phyloP scores from a whole-genome alignment of 1,284 basidiomycete genomes.

The Cutaneotrichosporon sp. region DNA sequence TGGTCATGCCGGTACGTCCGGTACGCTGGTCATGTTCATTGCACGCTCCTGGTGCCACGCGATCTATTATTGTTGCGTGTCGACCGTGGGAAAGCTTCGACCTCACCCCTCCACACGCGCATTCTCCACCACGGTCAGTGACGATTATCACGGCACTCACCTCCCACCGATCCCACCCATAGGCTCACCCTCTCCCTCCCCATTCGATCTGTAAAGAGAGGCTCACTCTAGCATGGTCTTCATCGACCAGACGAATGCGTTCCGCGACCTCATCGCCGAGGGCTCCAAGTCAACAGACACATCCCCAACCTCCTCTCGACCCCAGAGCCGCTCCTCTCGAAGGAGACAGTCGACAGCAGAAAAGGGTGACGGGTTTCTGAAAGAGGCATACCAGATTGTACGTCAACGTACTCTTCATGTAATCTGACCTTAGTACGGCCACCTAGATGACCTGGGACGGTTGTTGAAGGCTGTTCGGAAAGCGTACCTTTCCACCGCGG shows the following conservation, averaged over 20 bases:
- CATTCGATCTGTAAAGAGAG: too few relatives aligned
- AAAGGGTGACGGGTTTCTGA: conserved; percentile 40
- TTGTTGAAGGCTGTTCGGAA: conserved; percentile 41
- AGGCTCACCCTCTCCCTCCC: too few relatives aligned
- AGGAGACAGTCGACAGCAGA: not conserved
- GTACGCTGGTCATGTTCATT: too few relatives aligned
- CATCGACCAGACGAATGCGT: conserved; percentile 23
- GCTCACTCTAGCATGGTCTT: conserved; percentile 17
- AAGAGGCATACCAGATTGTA: conserved; percentile 47
- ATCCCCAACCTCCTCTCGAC: conserved; percentile 12
- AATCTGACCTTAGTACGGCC: conserved; percentile 30
- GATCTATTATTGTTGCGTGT: too few relatives aligned
- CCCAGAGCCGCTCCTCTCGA: conserved; percentile 11
- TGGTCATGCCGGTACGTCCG: too few relatives aligned
- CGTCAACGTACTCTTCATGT: conserved; percentile 6
- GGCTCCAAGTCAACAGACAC: conserved; percentile 7
- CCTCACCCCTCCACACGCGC: too few relatives aligned
- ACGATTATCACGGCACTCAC: too few relatives aligned
- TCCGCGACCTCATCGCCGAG: conserved; percentile 20
- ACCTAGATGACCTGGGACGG: conserved; percentile 34
- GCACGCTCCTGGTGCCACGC: too few relatives aligned
- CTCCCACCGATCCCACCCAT: too few relatives aligned
- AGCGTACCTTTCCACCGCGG: conserved; percentile 42
- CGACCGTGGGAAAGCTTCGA: too few relatives aligned
- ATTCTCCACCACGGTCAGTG: too few relatives aligned